phyloP scores from a whole-genome alignment of 495 filamentous ascomycete species.

The Cercophora scortea region DNA sequence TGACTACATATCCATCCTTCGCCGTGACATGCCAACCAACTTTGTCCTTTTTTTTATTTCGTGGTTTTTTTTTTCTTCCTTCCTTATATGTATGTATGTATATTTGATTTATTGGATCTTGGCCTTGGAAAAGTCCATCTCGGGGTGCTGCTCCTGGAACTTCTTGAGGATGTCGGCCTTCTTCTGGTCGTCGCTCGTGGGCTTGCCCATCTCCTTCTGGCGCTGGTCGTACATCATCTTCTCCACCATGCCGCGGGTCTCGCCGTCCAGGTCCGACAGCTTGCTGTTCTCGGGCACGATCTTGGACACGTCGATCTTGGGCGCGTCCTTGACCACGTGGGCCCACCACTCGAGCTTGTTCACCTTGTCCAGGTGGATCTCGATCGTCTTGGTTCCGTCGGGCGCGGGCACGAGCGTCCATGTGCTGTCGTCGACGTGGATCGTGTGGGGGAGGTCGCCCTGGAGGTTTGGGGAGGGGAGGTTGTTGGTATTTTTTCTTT shows the following conservation, averaged over 20 bases:
- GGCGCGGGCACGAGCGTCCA: conserved; percentile 80
- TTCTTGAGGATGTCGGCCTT: conserved; percentile 88
- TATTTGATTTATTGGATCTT: conserved; percentile 49
- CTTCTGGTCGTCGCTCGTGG: conserved; percentile 83
- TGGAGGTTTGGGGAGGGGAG: conserved; percentile 22
- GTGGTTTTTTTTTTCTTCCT: not conserved
- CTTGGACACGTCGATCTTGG: conserved; percentile 87
- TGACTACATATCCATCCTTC: too few species aligned
- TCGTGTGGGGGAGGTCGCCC: conserved; percentile 77
- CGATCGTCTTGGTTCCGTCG: conserved; percentile 57
- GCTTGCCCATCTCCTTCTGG: conserved; percentile 85
- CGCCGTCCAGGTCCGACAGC: conserved; percentile 85
- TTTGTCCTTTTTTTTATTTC: not conserved
- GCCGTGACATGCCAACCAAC: too few species aligned
- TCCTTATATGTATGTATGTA: not conserved
- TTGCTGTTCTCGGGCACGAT: conserved; percentile 90
- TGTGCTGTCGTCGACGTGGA: conserved; percentile 77
- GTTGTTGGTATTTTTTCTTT: not conserved
- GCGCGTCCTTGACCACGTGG: conserved; percentile 76
- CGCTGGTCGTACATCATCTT: conserved; percentile 99
- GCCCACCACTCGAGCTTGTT: conserved; percentile 99
- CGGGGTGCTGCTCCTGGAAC: conserved; percentile 67
- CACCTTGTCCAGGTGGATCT: conserved; percentile 88
- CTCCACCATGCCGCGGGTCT: conserved; percentile 96
- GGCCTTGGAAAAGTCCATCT: conserved; percentile 79